Base-by-base conservation (phyloP, 1,284 basidiomycete genomes). In the Boletus mariae region DNA sequence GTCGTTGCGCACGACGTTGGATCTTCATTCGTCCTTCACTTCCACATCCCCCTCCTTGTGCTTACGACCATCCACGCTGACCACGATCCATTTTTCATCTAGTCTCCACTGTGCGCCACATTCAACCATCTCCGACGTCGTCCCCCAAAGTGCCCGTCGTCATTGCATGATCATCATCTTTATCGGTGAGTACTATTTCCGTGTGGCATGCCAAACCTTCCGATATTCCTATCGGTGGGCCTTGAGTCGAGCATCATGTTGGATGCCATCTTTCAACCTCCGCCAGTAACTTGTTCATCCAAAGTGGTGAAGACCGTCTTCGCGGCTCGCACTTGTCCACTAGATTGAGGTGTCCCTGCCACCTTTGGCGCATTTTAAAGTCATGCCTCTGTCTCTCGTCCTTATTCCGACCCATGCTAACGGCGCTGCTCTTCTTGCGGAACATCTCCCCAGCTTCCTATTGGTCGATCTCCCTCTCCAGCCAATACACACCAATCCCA, bases 1-100 rank as follows among this genome's bases (percentile, higher is more conserved):
- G 65, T 65, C 68, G 69, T 64, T 56, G 52, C 54, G 58, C 56
- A 57, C 70, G 66, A 45, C 64, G 64, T 59, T 20, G 55, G 57
- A 52, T 52, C 57, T 40, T 28, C 32, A 37, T 40, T 50, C 48
- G 50, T 56, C 62, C 63, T 59, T 69, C 66, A 49, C 68, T 67
- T 64, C 56, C 47, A 59, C 64, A 57, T 57, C 55, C 60, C 31
- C 56, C 58, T 65, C 66, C 64, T 63, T 62, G 59, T 65, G 59
- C 60, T 79, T 63, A 81, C 79, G 80, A 80, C 75, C 69, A 54
- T 67, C 68, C 61, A 79, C 78, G 80, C 79, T 82, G 72, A 79
- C 77, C 68, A 80, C 75, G 71, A 74, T 65, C 67, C 61, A 60
- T 64, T 55, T 50, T 55, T 50, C 55, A 51, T 50, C 69, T 63